Percentiles rank a stretch among this genome's conserved stretches.
phyloP scores from a whole-genome alignment of 306 rosid species.

The Vigna trinervia region DNA sequence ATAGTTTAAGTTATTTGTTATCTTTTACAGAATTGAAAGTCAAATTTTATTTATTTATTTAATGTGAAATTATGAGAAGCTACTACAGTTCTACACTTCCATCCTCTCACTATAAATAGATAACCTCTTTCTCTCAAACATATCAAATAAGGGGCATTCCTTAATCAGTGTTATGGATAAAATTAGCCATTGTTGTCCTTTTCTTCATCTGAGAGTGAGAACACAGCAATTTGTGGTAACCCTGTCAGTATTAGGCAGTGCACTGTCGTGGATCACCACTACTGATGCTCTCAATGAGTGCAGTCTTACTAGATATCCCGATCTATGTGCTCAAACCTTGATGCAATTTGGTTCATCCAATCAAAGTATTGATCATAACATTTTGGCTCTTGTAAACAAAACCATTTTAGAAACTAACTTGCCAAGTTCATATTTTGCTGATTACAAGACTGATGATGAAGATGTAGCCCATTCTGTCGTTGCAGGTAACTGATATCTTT shows the following conservation, averaged over 20 bases:
- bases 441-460: slow-evolving; percentile 26
- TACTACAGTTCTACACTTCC: background rate
- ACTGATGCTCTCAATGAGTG: slow-evolving; percentile 41
- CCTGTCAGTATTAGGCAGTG: slow-evolving; percentile 31
- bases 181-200: background rate
- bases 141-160: background rate
- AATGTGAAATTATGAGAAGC: background rate
- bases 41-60: background rate
- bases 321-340: slow-evolving; percentile 53
- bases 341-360: slow-evolving; percentile 38
- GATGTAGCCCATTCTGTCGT: slow-evolving; percentile 32
- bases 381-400: slow-evolving; percentile 49
- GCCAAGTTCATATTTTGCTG: slow-evolving; percentile 33
- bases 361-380: slow-evolving; percentile 32
- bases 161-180: background rate
- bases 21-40: background rate
- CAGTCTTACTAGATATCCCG: slow-evolving; percentile 51
- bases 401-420: slow-evolving; percentile 52
- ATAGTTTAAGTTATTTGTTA: no score
- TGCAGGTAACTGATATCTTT: slow-evolving; percentile 37
- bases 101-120: slow-evolving; percentile 30
- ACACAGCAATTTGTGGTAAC: slow-evolving; percentile 13
- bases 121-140: slow-evolving; percentile 9
- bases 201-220: slow-evolving; percentile 4
- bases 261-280: slow-evolving; percentile 37